Evolutionary conservation across 1,284 basidiomycete genomes (phyloP).

Genomic region (Porogramme epimiltina): DNA sequence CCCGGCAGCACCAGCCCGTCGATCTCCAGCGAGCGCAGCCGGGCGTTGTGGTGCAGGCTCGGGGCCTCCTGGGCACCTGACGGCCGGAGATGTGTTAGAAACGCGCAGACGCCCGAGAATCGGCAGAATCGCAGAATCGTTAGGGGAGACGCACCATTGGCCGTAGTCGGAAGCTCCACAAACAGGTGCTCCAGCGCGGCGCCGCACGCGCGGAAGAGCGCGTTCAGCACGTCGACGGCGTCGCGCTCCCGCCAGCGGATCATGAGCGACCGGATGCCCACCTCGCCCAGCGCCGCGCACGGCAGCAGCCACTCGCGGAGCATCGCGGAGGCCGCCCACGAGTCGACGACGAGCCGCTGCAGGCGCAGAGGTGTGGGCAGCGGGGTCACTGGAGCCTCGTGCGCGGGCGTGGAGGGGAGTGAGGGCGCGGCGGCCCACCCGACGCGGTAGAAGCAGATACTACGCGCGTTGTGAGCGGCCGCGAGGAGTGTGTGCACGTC

Average conservation of each 20-base stretch:
- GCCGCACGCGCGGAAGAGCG: slow-evolving; percentile 18
- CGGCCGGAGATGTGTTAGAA: no score
- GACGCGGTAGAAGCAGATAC: slow-evolving; percentile 19
- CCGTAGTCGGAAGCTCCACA: slow-evolving; percentile 18
- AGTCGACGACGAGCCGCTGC: slow-evolving; percentile 18
- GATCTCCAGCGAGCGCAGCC: slow-evolving; percentile 18
- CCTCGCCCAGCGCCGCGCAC: slow-evolving; percentile 9
- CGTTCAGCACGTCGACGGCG: slow-evolving; percentile 14
- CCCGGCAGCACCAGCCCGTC: slow-evolving; percentile 24
- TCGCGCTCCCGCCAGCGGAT: slow-evolving; percentile 22
- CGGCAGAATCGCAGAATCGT: no score
- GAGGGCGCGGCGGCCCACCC: slow-evolving; percentile 13
- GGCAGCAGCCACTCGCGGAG: slow-evolving; percentile 19
- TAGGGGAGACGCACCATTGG: no score
- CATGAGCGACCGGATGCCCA: slow-evolving; percentile 15
- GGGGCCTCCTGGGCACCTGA: slow-evolving; percentile 9
- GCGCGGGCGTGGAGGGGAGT: slow-evolving; percentile 4
- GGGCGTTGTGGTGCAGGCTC: slow-evolving; percentile 12
- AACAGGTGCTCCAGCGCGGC: slow-evolving; percentile 17
- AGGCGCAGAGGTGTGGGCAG: slow-evolving; percentile 5
- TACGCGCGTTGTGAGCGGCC: slow-evolving; percentile 10
- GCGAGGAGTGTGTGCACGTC: slow-evolving; percentile 20
- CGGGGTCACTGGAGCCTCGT: background rate
- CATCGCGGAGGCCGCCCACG: slow-evolving; percentile 18
- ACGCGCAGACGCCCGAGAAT: no score